These are phyloP conservation scores for Raffaelea deltoideospora DNA, from an alignment of 2,329 filamentous ascomycete species.

Conservation along the genomic window DNA sequence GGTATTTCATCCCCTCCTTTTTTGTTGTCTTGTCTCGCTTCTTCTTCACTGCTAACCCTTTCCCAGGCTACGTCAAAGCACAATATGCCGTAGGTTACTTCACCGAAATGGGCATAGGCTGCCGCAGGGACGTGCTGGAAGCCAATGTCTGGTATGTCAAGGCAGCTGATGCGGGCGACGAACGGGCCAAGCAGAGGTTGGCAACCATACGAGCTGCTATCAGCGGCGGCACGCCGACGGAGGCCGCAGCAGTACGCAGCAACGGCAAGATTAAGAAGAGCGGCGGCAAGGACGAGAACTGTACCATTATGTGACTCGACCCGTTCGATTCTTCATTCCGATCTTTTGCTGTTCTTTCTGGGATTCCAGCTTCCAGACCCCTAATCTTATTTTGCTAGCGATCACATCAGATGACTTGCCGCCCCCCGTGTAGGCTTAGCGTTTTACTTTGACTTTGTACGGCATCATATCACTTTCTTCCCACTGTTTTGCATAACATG, in stretches of 20 bases:
- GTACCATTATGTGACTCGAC: constrained; percentile 36
- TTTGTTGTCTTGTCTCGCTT: background rate
- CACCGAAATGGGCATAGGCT: constrained; percentile 96
- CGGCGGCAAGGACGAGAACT: constrained; percentile 33
- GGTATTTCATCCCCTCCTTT: constrained; percentile 38
- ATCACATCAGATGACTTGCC: too few species aligned
- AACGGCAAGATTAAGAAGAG: constrained; percentile 34
- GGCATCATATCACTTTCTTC: too few species aligned
- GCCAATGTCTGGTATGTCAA: constrained; percentile 98
- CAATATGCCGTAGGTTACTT: constrained; percentile 95
- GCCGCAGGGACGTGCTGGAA: constrained; percentile 82
- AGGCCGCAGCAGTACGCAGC: constrained; percentile 35
- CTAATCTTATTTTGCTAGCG: too few species aligned
- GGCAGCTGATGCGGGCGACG: constrained; percentile 82
- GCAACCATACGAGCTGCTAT: constrained; percentile 77
- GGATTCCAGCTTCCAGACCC: too few species aligned
- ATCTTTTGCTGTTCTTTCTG: background rate
- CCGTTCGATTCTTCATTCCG: background rate
- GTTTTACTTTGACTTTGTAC: background rate
- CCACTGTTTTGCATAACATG: too few species aligned
- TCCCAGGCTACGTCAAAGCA: constrained; percentile 53
- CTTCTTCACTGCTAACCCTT: background rate
- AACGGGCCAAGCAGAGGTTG: constrained; percentile 74
- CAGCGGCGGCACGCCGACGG: constrained; percentile 41
- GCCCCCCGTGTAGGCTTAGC: background rate